Conservation (phyloP, 2,329 filamentous ascomycete genomes). For the Fusarium oxysporum region DNA sequence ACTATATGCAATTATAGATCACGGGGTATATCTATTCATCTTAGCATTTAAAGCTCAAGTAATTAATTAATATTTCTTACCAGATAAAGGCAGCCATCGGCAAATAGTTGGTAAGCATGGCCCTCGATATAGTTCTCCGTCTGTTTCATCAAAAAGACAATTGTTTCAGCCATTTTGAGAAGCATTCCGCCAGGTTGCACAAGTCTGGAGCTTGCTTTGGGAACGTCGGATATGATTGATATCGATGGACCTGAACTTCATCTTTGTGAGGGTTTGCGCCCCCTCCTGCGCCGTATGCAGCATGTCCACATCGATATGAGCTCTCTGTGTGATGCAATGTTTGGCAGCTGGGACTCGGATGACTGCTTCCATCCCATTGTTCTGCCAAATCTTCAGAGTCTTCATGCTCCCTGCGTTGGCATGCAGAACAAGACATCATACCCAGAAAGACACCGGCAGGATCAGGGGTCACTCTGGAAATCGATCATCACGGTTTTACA, state of each 20-base stretch:
- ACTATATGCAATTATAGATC: too few species aligned
- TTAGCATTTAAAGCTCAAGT: too few species aligned
- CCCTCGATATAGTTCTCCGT: too few species aligned
- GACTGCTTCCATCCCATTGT: not conserved
- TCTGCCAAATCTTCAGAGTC: not conserved
- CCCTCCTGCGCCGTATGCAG: not conserved
- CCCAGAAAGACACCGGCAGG: not conserved
- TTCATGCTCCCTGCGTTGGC: not conserved
- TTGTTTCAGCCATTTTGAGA: not conserved
- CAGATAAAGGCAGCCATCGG: too few species aligned
- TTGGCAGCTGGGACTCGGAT: not conserved
- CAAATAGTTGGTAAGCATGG: too few species aligned
- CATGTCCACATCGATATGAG: not conserved
- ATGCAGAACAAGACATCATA: not conserved
- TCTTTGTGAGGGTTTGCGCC: not conserved
- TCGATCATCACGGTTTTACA: not conserved
- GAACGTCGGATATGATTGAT: not conserved
- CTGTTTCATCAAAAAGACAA: not conserved
- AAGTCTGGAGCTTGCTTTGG: not conserved
- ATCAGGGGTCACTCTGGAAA: not conserved
- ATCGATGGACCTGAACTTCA: fast-evolving
- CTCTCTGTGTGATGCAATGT: not conserved
- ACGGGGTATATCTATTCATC: too few species aligned
- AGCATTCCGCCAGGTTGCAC: not conserved
- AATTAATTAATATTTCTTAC: too few species aligned